Percentiles rank a stretch among this genome's conserved stretches.
phyloP scores from a whole-genome alignment of 371 early-diverging fungal species.

The Thermomucor indicae-seudaticae region DNA sequence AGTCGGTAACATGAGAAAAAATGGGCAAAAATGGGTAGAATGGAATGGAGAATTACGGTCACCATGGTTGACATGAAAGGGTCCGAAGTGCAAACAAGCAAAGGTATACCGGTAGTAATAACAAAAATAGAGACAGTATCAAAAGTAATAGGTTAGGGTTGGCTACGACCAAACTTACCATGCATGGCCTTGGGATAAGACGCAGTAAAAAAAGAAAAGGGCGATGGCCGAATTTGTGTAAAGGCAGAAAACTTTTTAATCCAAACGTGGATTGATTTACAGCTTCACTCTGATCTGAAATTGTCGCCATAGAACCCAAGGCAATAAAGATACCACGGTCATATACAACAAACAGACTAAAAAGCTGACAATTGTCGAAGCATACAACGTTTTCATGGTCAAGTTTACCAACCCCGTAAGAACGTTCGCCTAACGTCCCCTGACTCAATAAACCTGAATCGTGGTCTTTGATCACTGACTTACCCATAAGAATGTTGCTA shows the following conservation, averaged over 20 bases:
- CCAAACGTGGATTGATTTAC: background rate
- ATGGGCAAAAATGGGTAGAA: too few relatives aligned
- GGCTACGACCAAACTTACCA: background rate
- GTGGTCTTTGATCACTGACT: background rate
- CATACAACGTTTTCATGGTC: constrained; percentile 19
- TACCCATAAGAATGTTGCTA: constrained; percentile 81
- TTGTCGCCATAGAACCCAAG: constrained; percentile 15
- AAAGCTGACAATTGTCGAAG: constrained; percentile 9
- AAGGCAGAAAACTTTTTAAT: background rate
- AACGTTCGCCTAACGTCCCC: constrained; percentile 12
- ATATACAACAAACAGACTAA: constrained; percentile 12
- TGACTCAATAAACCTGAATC: background rate
- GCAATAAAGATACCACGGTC: constrained; percentile 4
- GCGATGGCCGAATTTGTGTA: background rate
- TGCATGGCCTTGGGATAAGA: background rate
- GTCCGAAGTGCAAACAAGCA: too few relatives aligned
- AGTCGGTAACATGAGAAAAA: too few relatives aligned
- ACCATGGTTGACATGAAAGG: too few relatives aligned
- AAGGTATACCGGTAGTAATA: too few relatives aligned
- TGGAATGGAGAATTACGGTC: too few relatives aligned
- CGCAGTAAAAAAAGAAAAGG: background rate
- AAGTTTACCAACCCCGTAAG: constrained; percentile 19
- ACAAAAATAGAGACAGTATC: too few relatives aligned
- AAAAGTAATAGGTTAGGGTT: too few relatives aligned
- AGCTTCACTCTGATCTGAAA: constrained; percentile 8